These are phyloP conservation scores for Periconia sp. DNA, from an alignment of 2,329 filamentous ascomycete species.

Conservation along the genomic window DNA sequence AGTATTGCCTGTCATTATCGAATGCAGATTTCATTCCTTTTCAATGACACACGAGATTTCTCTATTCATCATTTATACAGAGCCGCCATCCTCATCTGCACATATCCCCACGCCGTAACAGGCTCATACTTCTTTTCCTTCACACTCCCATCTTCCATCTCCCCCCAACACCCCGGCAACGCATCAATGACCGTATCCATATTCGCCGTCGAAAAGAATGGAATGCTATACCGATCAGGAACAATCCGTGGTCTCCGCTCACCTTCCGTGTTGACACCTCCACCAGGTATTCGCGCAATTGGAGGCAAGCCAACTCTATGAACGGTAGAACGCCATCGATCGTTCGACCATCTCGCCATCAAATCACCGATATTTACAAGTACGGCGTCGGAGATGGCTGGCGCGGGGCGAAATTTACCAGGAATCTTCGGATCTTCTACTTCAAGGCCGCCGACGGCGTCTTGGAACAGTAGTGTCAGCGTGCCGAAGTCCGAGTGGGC, in stretches of 20 bases:
- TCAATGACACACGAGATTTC: too few species aligned
- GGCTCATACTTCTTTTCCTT: constrained; percentile 49
- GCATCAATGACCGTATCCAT: constrained; percentile 47
- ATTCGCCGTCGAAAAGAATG: constrained; percentile 49
- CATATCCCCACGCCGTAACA: constrained; percentile 46
- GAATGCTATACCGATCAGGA: constrained; percentile 47
- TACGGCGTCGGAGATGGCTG: constrained; percentile 38
- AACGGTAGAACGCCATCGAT: constrained; percentile 45
- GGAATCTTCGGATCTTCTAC: constrained; percentile 34
- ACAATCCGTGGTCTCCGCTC: constrained; percentile 23
- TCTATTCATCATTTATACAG: constrained; percentile 23
- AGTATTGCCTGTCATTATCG: too few species aligned
- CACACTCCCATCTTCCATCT: constrained; percentile 18
- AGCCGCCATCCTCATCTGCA: constrained; percentile 28
- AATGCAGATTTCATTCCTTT: too few species aligned
- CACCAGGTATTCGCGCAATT: constrained; percentile 1
- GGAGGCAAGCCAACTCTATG: constrained; percentile 46
- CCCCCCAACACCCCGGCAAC: constrained; percentile 37
- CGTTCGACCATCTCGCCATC: constrained; percentile 48
- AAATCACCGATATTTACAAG: constrained; percentile 50
- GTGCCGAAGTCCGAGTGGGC: constrained; percentile 53
- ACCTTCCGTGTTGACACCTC: constrained; percentile 5
- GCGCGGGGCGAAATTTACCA: constrained; percentile 36
- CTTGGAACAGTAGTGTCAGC: constrained; percentile 52
- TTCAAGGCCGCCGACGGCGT: constrained; percentile 49